A percentile compares a stretch with the other conserved stretches of the same genome.
Evolutionary conservation across 2,329 filamentous ascomycete genomes (phyloP).

Genomic region (Emergomyces orientalis): DNA sequence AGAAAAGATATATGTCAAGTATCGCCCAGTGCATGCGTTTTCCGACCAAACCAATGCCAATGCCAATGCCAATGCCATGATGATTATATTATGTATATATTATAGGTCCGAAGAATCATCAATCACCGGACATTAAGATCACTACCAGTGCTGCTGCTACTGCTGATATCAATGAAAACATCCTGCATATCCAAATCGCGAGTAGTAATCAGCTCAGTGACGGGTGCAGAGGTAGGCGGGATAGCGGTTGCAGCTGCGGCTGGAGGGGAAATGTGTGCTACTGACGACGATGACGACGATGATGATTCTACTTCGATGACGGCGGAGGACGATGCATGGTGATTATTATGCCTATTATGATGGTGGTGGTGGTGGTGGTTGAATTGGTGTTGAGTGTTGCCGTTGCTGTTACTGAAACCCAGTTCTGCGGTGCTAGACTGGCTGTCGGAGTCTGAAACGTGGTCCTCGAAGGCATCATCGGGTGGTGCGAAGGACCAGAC

Average conservation of each 20-base stretch:
- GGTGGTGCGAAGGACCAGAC: conserved; percentile 94
- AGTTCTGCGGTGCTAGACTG: conserved; percentile 6
- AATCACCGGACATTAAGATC: background rate
- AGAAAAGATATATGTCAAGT: background rate
- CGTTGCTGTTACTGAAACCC: background rate
- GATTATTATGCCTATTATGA: background rate
- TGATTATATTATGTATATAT: background rate
- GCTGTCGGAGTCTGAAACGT: conserved; percentile 5
- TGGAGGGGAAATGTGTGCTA: background rate
- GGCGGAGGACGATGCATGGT: background rate
- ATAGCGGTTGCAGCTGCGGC: background rate
- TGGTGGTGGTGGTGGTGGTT: background rate
- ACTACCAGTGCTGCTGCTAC: background rate
- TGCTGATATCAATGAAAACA: conserved; percentile 6
- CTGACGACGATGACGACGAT: background rate
- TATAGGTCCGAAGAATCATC: background rate
- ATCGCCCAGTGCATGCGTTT: background rate
- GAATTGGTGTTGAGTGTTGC: background rate
- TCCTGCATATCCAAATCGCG: conserved; percentile 8
- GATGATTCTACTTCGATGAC: background rate
- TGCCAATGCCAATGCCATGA: background rate
- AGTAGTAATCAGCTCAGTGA: background rate
- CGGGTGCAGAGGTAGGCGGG: background rate
- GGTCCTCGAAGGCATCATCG: conserved; percentile 45
- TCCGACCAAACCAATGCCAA: background rate